Evolutionary conservation across 2,329 filamentous ascomycete species (phyloP), one percentile per base, ranked within the genome.

Genomic region (Orbilia oligospora): DNA sequence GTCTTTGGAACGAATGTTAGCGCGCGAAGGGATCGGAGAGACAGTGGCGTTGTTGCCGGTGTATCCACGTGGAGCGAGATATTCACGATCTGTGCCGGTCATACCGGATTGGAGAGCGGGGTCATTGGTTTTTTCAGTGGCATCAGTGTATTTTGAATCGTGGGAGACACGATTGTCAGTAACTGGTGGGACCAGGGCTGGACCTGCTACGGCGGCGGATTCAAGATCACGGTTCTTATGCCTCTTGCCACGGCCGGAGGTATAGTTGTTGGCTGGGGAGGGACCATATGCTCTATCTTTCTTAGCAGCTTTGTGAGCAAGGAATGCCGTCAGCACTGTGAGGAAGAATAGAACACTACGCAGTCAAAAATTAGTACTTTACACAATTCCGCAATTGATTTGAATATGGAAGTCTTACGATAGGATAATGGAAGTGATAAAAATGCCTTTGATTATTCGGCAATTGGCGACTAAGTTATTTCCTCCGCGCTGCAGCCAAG

Each of bases 221-320:
- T 78, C 75, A 14, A 78, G 46, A 41, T 78, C 73, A 2, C 58
- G 38, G n/a, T 65, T 65, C 61, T 61, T 68, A 20, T 48, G 33
- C 27, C 63, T 46, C 68, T 69, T 78, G 14, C 75, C 75, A 16
- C 75, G 68, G 36, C 75, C 75, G 12, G 33, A 72, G 8, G 75
- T 78, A 44, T 80, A 80, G 44, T 73, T 71, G 33, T 80, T 80
- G 12, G 71, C 71, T 27, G 80, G 79, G 5, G 71, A 71, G 2
- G 80, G 80, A 8, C 80, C 80, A 49, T 80, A 81, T 9, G 79
- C 79, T 36, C 76, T 63, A 24, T 81, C 71, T 41, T 77, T 72
- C 41, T 76, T 71, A 10, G 80, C 58, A 24, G 77, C 48, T 2
- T 22, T 41, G 30, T 80, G 73, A n/a, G 79, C 71, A 30, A 80